These are phyloP conservation scores for Pichia sp. DNA, from an alignment of 1,139 yeast species.

Conservation along the genomic window DNA sequence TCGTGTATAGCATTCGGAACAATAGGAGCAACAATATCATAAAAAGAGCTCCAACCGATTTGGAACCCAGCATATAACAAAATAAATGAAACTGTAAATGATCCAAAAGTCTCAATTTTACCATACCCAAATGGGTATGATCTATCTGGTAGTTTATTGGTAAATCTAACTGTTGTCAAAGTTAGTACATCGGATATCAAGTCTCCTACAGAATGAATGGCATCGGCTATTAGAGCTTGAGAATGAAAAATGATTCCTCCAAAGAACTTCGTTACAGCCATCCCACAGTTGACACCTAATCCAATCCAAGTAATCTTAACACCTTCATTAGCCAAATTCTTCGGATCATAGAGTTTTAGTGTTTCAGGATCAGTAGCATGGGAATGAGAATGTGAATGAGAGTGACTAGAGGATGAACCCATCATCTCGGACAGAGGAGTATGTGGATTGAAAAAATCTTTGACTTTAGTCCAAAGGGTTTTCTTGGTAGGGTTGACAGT, in stretches of 20 bases:
- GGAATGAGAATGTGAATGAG: constrained; percentile 26
- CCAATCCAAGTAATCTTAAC: constrained; percentile 94
- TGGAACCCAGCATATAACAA: constrained; percentile 81
- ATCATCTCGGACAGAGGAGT: constrained; percentile 26
- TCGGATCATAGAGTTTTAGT: constrained; percentile 29
- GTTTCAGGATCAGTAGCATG: constrained; percentile 27
- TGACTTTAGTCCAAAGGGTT: constrained; percentile 22
- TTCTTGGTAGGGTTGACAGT: constrained; percentile 20
- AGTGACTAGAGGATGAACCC: constrained; percentile 4
- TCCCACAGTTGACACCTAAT: constrained; percentile 67
- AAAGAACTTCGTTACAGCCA: constrained; percentile 79
- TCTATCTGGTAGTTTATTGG: constrained; percentile 56
- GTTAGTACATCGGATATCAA: constrained; percentile 85
- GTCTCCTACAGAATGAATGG: constrained; percentile 87
- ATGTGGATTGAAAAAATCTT: constrained; percentile 29
- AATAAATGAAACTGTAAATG: constrained; percentile 77
- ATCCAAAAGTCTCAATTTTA: constrained; percentile 85
- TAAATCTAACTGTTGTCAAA: constrained; percentile 77
- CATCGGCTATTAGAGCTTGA: constrained; percentile 88
- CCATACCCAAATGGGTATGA: constrained; percentile 86
- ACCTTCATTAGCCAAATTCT: constrained; percentile 62
- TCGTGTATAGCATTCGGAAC: constrained; percentile 52
- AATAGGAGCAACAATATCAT: constrained; percentile 61
- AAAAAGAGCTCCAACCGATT: constrained; percentile 82
- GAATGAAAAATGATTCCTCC: constrained; percentile 94